Conservation (phyloP, 2,329 filamentous ascomycete genomes). For the Colletotrichum sp. region DNA sequence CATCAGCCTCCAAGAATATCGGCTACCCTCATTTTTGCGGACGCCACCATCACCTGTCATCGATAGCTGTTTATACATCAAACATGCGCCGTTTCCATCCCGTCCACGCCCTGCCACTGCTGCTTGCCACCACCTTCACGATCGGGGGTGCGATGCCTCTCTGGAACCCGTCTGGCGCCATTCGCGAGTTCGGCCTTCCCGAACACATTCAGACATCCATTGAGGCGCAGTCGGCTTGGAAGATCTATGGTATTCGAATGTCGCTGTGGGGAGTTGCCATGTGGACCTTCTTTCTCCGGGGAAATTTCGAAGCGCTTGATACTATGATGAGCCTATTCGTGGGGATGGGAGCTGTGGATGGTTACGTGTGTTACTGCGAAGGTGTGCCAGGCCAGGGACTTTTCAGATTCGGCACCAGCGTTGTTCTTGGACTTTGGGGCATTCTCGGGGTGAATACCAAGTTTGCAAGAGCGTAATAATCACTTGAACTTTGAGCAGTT, state of each 20-base stretch:
- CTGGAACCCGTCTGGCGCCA: slow-evolving; percentile 33
- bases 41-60: accelerated
- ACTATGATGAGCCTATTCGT: slow-evolving; percentile 25
- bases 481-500: not conserved
- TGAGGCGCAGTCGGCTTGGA: slow-evolving; percentile 34
- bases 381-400: slow-evolving; percentile 18
- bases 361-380: slow-evolving; percentile 28
- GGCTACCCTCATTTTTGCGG: accelerated
- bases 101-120: slow-evolving; percentile 29
- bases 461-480: not conserved
- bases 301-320: slow-evolving; percentile 24
- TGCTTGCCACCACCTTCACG: slow-evolving; percentile 32
- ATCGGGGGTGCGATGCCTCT: slow-evolving; percentile 38
- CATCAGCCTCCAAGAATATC: not conserved
- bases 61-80: not conserved
- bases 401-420: slow-evolving; percentile 18
- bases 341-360: slow-evolving; percentile 24
- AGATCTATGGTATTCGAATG: slow-evolving; percentile 26
- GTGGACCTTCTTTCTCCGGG: slow-evolving; percentile 26
- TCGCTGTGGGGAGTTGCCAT: slow-evolving; percentile 25
- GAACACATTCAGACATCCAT: slow-evolving; percentile 32
- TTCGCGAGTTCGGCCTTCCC: slow-evolving; percentile 37
- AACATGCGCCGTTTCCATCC: not conserved
- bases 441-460: slow-evolving; percentile 17
- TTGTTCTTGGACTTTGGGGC: slow-evolving; percentile 23